These are phyloP conservation scores for Fistulifera pelliculosa DNA, from an alignment of 108 stramenopile species.

Conservation along the genomic window DNA sequence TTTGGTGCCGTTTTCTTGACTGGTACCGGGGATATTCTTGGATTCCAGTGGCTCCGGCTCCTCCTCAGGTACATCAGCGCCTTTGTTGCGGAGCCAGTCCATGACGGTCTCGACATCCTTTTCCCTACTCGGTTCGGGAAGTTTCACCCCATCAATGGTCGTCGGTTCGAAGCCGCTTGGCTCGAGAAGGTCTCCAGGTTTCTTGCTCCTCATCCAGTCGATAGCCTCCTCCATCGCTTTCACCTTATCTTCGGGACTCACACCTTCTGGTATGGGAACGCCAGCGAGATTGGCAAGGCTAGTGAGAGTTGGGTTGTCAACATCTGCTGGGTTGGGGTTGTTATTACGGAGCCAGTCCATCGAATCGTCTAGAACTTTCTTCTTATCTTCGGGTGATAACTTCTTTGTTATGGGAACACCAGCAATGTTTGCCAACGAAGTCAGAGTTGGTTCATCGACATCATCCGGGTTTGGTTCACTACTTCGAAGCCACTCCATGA, in stretches of 20 bases:
- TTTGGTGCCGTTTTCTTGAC: too few species aligned
- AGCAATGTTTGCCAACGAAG: conserved; percentile 8
- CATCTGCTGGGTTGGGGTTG: background rate
- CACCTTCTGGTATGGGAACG: conserved; percentile 4
- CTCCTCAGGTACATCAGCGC: conserved; percentile 5
- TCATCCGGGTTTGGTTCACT: conserved; percentile 5
- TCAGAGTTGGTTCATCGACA: conserved; percentile 5
- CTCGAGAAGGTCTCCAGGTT: conserved; percentile 1
- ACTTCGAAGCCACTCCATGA: conserved; percentile 25
- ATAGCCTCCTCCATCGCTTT: conserved; percentile 19
- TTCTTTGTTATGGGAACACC: conserved; percentile 5
- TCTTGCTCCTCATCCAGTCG: conserved; percentile 27
- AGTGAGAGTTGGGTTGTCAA: background rate
- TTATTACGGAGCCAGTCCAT: conserved; percentile 10
- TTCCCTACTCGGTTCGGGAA: background rate
- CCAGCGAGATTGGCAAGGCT: background rate
- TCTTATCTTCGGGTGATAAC: conserved; percentile 7
- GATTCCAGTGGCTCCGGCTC: conserved; percentile 4
- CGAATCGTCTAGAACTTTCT: conserved; percentile 12
- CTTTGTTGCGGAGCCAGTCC: conserved; percentile 22
- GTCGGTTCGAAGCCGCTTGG: background rate
- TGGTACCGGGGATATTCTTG: conserved; percentile 5
- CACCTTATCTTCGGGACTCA: conserved; percentile 5
- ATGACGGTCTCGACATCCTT: conserved; percentile 19
- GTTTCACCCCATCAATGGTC: background rate